Conservation (phyloP, 345 rosid genomes). For the Arabidopsis thaliana region TAIR10.1 NC_003076.8:14805501-14806000, state of each 20-base stretch:
- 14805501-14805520: constrained; percentile 68
- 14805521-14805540: constrained; percentile 69
- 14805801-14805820: constrained; percentile 4
- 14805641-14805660: not conserved
- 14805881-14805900: constrained; percentile 79
- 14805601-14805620: not conserved
- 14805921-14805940: constrained; percentile 86
- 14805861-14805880: constrained; percentile 69
- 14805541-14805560: constrained; percentile 65
- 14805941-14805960: constrained; percentile 3
- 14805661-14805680: constrained; percentile 56
- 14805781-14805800: not conserved
- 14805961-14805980: constrained; percentile 5
- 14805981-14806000: not conserved
- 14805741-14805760: constrained; percentile 87
- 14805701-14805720: constrained; percentile 86
- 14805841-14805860: constrained; percentile 48
- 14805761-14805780: constrained; percentile 60
- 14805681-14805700: constrained; percentile 83
- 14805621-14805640: constrained; percentile 1
- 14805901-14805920: constrained; percentile 76
- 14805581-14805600: not conserved
- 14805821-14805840: constrained; percentile 3
- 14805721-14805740: constrained; percentile 73
- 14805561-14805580: constrained; percentile 16